Conservation (phyloP, 805 yeast species). For the Yamadazyma akitaensis region DNA sequence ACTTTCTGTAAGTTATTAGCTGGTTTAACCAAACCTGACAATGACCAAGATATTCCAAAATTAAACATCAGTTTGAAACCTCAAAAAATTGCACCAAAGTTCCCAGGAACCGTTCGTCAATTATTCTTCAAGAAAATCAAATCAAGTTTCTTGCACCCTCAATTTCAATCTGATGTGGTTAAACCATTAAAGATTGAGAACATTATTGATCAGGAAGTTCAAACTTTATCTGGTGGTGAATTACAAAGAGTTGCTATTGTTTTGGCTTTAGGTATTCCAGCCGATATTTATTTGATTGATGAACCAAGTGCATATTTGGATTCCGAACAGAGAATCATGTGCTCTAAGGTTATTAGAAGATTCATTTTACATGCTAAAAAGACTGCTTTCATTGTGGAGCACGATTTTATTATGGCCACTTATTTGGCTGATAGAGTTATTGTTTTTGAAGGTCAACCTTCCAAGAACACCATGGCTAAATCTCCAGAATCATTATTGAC, state of each 20-base stretch:
- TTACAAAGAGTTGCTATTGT: conserved; percentile 98
- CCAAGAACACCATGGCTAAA: conserved; percentile 79
- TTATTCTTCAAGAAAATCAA: conserved; percentile 94
- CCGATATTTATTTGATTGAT: conserved; percentile 95
- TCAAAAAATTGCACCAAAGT: conserved; percentile 97
- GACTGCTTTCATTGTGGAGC: conserved; percentile 99
- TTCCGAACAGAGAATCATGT: conserved; percentile 98
- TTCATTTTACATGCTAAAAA: conserved; percentile 94
- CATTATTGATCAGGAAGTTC: conserved; percentile 96
- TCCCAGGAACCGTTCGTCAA: conserved; percentile 98
- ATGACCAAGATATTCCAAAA: conserved; percentile 74
- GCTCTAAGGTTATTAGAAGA: conserved; percentile 97
- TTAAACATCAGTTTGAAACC: conserved; percentile 97
- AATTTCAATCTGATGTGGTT: conserved; percentile 96
- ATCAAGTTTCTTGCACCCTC: conserved; percentile 91
- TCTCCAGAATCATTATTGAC: conserved; percentile 91
- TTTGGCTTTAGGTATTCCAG: conserved; percentile 87
- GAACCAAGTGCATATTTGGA: conserved; percentile 99
- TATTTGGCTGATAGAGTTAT: conserved; percentile 98
- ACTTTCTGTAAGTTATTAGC: conserved; percentile 95
- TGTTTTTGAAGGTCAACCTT: conserved; percentile 95
- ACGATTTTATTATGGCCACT: conserved; percentile 99
- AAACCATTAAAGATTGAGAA: conserved; percentile 93
- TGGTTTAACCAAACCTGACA: conserved; percentile 87
- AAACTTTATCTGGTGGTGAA: conserved; percentile 98